Percentiles rank a stretch among this genome's conserved stretches.
These are phyloP conservation scores for Cydonia oblonga DNA, from an alignment of 331 rosid genomes.

Conservation along the genomic window DNA sequence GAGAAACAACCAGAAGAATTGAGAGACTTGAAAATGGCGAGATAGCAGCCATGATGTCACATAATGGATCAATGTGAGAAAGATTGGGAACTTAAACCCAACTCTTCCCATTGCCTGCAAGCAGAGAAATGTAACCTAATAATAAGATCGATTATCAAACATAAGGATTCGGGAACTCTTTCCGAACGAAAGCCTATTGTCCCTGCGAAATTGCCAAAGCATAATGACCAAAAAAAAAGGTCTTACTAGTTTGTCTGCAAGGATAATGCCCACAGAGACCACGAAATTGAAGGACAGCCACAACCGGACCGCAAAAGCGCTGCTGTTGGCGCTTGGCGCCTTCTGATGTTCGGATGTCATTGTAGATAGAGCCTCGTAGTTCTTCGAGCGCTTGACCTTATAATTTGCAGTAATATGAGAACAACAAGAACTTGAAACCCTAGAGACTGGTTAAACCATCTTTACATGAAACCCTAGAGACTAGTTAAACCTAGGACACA, in stretches of 20 bases:
- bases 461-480: too few species aligned
- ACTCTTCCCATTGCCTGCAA: conserved; percentile 87
- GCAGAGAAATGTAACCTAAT: not conserved
- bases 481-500: too few species aligned
- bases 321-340: conserved; percentile 94
- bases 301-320: conserved; percentile 64
- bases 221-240: not conserved
- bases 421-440: conserved; percentile 6
- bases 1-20: conserved; percentile 78
- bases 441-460: too few species aligned
- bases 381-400: conserved; percentile 85
- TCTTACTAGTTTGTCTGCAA: conserved; percentile 71
- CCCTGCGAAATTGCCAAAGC: not conserved
- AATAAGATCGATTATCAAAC: not conserved
- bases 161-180: not conserved
- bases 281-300: conserved; percentile 71
- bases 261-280: conserved; percentile 71
- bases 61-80: conserved; percentile 79
- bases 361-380: conserved; percentile 65
- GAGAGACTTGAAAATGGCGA: conserved; percentile 65
- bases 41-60: conserved; percentile 65
- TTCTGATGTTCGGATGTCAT: conserved; percentile 78
- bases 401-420: conserved; percentile 7
- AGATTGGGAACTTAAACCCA: conserved; percentile 84
- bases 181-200: not conserved